Percentiles rank a stretch among this genome's conserved stretches.
Conservation (phyloP, 768 basidiomycete genomes). For the Kwoniella mangroviensis region DNA sequence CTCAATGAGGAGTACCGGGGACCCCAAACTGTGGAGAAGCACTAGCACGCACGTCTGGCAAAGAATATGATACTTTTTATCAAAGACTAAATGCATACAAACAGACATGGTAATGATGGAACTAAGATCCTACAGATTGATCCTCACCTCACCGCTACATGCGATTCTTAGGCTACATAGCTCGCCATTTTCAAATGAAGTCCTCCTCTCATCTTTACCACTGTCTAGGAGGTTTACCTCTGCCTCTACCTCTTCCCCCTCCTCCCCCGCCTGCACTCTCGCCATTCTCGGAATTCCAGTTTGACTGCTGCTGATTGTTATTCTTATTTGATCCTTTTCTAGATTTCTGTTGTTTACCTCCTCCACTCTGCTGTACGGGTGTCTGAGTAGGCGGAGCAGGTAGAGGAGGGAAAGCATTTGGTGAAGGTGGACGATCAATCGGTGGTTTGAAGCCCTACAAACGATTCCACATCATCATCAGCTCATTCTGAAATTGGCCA, state of each 20-base stretch:
- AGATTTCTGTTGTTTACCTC: conserved; percentile 4
- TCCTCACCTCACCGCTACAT: neutral
- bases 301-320: neutral
- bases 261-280: neutral
- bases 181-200: too few relatives aligned
- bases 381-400: neutral
- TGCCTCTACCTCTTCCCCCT: neutral
- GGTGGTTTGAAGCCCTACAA: conserved; percentile 45
- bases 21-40: too few relatives aligned
- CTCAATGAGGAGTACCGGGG: neutral
- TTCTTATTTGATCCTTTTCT: conserved; percentile 13
- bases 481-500: neutral
- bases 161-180: too few relatives aligned
- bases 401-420: conserved; percentile 16
- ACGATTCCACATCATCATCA: neutral
- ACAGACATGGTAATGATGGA: neutral
- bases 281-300: neutral
- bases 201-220: neutral
- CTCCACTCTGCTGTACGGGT: neutral
- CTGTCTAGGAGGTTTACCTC: neutral
- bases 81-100: neutral
- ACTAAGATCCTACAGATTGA: neutral
- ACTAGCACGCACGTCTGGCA: too few relatives aligned
- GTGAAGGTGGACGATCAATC: conserved; percentile 15
- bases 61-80: too few relatives aligned